Conservation (phyloP, 768 basidiomycete genomes). For the Chiua virens region DNA sequence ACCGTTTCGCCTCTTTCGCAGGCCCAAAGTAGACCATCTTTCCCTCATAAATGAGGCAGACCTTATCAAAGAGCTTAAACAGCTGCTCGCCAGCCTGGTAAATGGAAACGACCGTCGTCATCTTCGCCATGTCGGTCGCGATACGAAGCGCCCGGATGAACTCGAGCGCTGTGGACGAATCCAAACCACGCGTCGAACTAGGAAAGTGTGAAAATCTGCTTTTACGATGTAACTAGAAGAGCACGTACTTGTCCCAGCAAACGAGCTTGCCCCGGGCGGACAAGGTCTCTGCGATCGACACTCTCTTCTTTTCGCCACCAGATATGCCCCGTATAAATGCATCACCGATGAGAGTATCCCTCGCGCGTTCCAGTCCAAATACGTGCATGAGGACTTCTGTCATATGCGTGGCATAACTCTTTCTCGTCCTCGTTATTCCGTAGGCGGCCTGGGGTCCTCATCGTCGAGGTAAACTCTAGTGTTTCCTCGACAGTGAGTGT, state of each 20-base stretch:
- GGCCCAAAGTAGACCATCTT: constrained; percentile 58
- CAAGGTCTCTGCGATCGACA: constrained; percentile 74
- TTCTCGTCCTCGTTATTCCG: constrained; percentile 53
- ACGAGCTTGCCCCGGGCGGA: constrained; percentile 60
- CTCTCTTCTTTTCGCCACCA: constrained; percentile 80
- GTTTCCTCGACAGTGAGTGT: constrained; percentile 52
- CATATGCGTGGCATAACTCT: constrained; percentile 23
- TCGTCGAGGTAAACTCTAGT: constrained; percentile 51
- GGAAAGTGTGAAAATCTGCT: neutral
- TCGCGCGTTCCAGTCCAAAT: constrained; percentile 74
- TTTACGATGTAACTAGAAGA: neutral
- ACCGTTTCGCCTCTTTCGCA: constrained; percentile 47
- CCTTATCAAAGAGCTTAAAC: constrained; percentile 68
- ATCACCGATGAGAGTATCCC: constrained; percentile 76
- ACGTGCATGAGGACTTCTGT: constrained; percentile 59
- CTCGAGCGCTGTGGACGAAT: constrained; percentile 71
- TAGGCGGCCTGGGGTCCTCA: constrained; percentile 50
- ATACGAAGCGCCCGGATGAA: constrained; percentile 67
- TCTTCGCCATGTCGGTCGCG: constrained; percentile 54
- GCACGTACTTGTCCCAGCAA: constrained; percentile 74
- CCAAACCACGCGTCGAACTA: constrained; percentile 66
- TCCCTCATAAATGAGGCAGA: constrained; percentile 58
- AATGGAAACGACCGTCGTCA: constrained; percentile 75
- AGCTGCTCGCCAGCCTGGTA: constrained; percentile 80
- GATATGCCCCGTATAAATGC: constrained; percentile 70